Evolutionary conservation across 2,329 filamentous ascomycete genomes (phyloP), one percentile per base, ranked within the genome.

Genomic region (Elsinoe ampelina): DNA sequence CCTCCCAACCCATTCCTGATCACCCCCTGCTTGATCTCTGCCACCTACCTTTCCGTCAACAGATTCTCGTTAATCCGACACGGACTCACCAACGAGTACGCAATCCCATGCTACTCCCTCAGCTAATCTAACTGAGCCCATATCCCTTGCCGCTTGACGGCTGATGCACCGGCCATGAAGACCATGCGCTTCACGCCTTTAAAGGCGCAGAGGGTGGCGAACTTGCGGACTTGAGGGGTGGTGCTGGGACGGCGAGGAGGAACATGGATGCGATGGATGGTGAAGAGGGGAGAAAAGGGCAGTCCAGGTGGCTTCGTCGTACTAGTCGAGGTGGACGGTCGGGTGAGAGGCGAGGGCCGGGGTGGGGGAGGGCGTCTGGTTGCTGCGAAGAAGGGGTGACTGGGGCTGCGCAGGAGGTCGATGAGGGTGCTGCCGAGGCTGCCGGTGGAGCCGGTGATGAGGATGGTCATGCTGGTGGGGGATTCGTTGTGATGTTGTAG

Each of bases 101-200:
- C 7, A 5, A 52, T 32, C 30, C 48, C 48, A 17, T 42, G 11
- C 39, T 42, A 11, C 13, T 15, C 39, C 39, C 19, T 42, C 12
- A 38, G 26, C 32, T 71, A 65, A 7, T 66, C 59, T 20, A 78
- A 61, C 57, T 74, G 73, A 32, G 65, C 62, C 54, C 73, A 71
- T 19, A 64, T 62, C 2, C 65, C 64, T 2, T 70, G 71, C 1
- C 71, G 73, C 6, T 68, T 64, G 34, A 71, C 65, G 3, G 73
- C 47, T 0, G 67, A 50, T 39, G 68, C 75, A 0, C 69, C 70
- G 58, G 72, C 72, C 55, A 75, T 64, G 11, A 78, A 62, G 11
- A 78, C 72, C 58, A 78, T 75, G 15, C 75, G 67, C 36, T 64
- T 64, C 2, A 70, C 68, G 3, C 71, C 69, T 6, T 68, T 62